Conservation (phyloP, 257 asterid species). For the Lithospermum erythrorhizon region DNA sequence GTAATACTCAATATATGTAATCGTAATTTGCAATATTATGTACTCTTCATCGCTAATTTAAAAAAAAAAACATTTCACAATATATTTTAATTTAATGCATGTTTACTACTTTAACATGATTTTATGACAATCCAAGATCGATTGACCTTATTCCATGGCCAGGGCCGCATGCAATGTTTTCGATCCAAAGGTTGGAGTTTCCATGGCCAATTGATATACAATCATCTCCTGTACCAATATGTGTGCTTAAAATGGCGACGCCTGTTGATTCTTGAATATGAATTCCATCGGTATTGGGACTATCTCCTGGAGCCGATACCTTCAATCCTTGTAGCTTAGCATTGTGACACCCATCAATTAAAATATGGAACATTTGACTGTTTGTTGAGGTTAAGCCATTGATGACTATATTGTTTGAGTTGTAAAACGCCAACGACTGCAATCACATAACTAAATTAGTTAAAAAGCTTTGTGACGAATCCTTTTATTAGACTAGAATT, state of each 20-base stretch:
- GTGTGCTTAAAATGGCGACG: not conserved
- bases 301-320: not conserved
- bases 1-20: too few species aligned
- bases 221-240: not conserved
- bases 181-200: not conserved
- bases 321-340: slow-evolving; percentile 4
- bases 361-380: slow-evolving; percentile 1
- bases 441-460: not conserved
- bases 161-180: not conserved
- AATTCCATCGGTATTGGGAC: slow-evolving; percentile 2
- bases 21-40: too few species aligned
- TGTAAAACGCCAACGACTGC: slow-evolving; percentile 3
- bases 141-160: slow-evolving; percentile 4
- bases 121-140: not conserved
- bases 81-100: too few species aligned
- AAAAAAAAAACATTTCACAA: too few species aligned
- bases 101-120: too few species aligned
- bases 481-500: not conserved
- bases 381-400: not conserved
- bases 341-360: not conserved
- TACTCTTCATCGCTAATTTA: too few species aligned
- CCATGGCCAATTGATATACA: slow-evolving; percentile 3
- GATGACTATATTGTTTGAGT: slow-evolving; percentile 1
- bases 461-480: too few species aligned
- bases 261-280: not conserved